These are phyloP conservation scores for Apiospora koreana DNA, from an alignment of 2,329 filamentous ascomycete genomes.

Conservation along the genomic window DNA sequence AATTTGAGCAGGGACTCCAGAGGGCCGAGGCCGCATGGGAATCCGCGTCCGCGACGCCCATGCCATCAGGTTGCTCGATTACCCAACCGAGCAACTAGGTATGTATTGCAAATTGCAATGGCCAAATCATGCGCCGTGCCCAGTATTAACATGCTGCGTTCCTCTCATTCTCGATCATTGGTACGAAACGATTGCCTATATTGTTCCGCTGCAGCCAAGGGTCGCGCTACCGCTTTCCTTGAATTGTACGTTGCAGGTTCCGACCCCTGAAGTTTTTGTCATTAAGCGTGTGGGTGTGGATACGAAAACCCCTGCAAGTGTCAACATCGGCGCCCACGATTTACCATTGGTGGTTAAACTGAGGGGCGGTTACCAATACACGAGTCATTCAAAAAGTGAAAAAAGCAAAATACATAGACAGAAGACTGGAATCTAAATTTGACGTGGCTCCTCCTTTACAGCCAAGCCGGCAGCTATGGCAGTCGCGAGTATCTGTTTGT, in stretches of 20 bases:
- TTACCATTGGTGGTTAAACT: background rate
- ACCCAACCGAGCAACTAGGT: background rate
- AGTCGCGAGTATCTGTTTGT: too few species aligned
- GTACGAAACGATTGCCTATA: background rate
- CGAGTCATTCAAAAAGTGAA: background rate
- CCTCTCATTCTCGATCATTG: background rate
- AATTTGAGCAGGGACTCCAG: background rate
- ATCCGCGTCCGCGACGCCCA: background rate
- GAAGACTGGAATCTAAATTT: too few species aligned
- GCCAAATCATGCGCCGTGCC: background rate
- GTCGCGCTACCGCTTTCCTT: background rate
- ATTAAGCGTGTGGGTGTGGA: too few species aligned
- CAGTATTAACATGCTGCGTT: too few species aligned
- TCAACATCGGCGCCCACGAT: background rate
- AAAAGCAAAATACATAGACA: too few species aligned
- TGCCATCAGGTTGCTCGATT: background rate
- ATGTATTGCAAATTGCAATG: background rate
- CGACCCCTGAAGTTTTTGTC: background rate
- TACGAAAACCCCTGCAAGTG: background rate
- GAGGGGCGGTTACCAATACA: background rate
- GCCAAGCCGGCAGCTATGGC: too few species aligned
- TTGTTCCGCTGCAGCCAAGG: background rate
- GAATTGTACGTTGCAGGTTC: background rate
- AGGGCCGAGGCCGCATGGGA: background rate
- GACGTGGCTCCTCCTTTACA: too few species aligned